Percentiles rank a stretch among this genome's conserved stretches.
phyloP scores from a whole-genome alignment of 2,329 filamentous ascomycete species.

The Coniella lustricola region DNA sequence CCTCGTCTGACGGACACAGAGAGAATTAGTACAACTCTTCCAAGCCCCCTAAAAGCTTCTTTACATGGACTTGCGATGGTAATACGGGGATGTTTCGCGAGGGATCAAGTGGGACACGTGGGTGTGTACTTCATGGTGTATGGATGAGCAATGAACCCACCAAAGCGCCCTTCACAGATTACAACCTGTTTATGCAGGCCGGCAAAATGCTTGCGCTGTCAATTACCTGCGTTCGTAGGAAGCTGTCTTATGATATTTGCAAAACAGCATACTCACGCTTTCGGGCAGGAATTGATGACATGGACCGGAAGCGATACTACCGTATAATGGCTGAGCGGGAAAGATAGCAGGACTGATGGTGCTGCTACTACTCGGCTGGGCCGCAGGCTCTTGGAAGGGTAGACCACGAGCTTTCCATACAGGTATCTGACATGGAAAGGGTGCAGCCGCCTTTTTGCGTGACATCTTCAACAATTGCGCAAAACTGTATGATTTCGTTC shows the following conservation, averaged over 20 bases:
- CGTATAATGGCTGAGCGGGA: too few relatives aligned
- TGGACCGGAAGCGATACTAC: conserved; percentile 45
- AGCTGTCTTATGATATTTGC: neutral
- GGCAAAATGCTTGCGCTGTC: conserved; percentile 28
- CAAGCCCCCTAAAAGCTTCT: too few relatives aligned
- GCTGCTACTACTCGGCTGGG: too few relatives aligned
- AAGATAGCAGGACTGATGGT: too few relatives aligned
- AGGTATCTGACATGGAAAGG: too few relatives aligned
- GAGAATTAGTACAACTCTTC: too few relatives aligned
- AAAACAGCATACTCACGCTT: conserved; percentile 1
- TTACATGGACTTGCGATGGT: conserved; percentile 28
- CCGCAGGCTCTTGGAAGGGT: too few relatives aligned
- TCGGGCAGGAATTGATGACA: conserved; percentile 39
- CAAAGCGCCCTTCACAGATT: conserved; percentile 33
- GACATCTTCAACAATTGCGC: too few relatives aligned
- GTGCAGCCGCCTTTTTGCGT: too few relatives aligned
- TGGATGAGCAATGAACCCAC: conserved; percentile 31
- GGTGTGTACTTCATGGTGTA: conserved; percentile 31
- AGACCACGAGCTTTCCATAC: too few relatives aligned
- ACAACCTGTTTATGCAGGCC: conserved; percentile 22
- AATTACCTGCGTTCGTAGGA: conserved; percentile 30
- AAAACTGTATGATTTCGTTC: conserved; percentile 29
- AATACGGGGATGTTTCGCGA: conserved; percentile 29
- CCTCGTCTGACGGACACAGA: conserved; percentile 23
- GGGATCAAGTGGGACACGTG: conserved; percentile 28